phyloP scores from a whole-genome alignment of 371 early-diverging fungal genomes.

The Syncephalastrum monosporum region DNA sequence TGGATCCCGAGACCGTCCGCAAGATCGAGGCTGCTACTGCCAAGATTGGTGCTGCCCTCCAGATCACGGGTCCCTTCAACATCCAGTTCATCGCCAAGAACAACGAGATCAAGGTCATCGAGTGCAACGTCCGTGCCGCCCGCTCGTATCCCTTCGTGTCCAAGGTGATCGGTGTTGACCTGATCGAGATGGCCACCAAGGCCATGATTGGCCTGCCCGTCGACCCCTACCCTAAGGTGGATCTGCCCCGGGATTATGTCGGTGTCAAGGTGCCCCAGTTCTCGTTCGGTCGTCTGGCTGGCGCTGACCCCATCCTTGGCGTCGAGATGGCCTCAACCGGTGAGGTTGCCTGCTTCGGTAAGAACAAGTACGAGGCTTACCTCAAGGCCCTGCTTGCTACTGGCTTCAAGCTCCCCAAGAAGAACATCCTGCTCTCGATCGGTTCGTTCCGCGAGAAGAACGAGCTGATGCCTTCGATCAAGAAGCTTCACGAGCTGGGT shows the following conservation, averaged over 20 bases:
- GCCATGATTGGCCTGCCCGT: slow-evolving; percentile 68
- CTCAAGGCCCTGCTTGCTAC: slow-evolving; percentile 85
- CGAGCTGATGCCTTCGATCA: slow-evolving; percentile 70
- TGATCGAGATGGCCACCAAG: slow-evolving; percentile 86
- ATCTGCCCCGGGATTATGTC: slow-evolving; percentile 72
- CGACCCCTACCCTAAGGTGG: slow-evolving; percentile 62
- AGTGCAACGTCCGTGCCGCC: slow-evolving; percentile 95
- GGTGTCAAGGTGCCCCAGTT: slow-evolving; percentile 94
- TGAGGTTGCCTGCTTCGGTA: slow-evolving; percentile 96
- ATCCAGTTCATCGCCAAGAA: slow-evolving; percentile 87
- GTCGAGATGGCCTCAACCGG: slow-evolving; percentile 99
- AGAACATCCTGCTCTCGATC: slow-evolving; percentile 68
- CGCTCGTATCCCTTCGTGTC: slow-evolving; percentile 96
- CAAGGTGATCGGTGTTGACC: slow-evolving; percentile 87
- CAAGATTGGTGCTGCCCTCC: slow-evolving; percentile 85
- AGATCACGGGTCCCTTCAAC: slow-evolving; percentile 94
- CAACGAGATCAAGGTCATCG: slow-evolving; percentile 94
- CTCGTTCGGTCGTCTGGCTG: slow-evolving; percentile 89
- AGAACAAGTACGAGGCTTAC: slow-evolving; percentile 85
- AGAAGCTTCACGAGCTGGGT: slow-evolving; percentile 59
- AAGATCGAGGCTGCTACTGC: slow-evolving; percentile 83
- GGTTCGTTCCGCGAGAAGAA: slow-evolving; percentile 71
- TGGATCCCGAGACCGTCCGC: slow-evolving; percentile 67
- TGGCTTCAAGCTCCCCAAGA: slow-evolving; percentile 67
- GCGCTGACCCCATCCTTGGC: slow-evolving; percentile 94